Evolutionary conservation across 192 early-diverging fungal species (phyloP).

Genomic region (Coemansia sp.): DNA sequence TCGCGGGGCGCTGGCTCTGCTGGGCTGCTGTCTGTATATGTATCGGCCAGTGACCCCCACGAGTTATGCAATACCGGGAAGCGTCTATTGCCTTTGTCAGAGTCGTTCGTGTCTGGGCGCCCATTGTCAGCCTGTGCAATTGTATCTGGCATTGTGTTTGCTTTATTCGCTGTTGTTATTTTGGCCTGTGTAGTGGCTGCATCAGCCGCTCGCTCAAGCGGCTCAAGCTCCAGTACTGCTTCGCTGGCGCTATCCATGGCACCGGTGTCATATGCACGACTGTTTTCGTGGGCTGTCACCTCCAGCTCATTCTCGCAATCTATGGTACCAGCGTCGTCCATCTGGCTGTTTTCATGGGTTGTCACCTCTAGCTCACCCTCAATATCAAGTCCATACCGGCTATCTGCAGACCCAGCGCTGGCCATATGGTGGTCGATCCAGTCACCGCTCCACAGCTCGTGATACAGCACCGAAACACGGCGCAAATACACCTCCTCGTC

Average conservation of each 20-base stretch:
- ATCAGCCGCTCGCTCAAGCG: not conserved
- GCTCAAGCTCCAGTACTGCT: not conserved
- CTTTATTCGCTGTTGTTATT: conserved; percentile 3
- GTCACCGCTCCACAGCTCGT: conserved; percentile 50
- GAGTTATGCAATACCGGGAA: conserved; percentile 17
- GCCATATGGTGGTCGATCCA: conserved; percentile 35
- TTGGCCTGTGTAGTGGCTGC: not conserved
- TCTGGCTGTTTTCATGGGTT: not conserved
- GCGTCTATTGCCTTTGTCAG: not conserved
- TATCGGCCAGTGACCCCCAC: conserved; percentile 16
- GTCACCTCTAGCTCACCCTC: not conserved
- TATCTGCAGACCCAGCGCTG: not conserved
- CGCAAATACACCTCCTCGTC: conserved; percentile 50
- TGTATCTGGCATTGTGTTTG: conserved; percentile 1
- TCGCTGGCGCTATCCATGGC: not conserved
- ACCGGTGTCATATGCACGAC: not conserved
- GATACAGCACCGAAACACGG: conserved; percentile 50
- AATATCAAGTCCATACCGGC: not conserved
- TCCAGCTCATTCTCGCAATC: not conserved
- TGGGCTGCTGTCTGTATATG: conserved; percentile 6
- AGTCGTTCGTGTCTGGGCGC: conserved; percentile 2
- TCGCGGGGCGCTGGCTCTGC: not conserved
- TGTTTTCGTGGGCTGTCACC: not conserved
- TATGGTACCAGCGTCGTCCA: not conserved
- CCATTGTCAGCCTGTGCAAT: conserved; percentile 5